These are phyloP conservation scores for Podospora comata DNA, from an alignment of 495 filamentous ascomycete genomes.

Conservation along the genomic window DNA sequence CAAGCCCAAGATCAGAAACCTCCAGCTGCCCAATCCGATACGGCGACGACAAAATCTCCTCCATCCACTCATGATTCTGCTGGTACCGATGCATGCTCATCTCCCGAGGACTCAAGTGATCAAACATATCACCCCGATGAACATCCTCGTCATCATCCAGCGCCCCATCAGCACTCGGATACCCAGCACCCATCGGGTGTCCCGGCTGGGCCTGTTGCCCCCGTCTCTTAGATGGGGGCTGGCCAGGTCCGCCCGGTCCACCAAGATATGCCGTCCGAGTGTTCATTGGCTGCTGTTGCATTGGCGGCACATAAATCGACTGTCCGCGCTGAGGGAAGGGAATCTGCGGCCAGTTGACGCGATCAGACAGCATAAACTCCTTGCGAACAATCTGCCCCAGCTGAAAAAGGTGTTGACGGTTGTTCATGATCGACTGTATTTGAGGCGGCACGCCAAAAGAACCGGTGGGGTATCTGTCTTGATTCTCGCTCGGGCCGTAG, in stretches of 20 bases:
- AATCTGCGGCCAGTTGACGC: slow-evolving; percentile 83
- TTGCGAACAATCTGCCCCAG: slow-evolving; percentile 82
- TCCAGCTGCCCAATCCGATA: slow-evolving; percentile 78
- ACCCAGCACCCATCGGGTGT: slow-evolving; percentile 19
- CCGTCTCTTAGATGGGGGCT: slow-evolving; percentile 47
- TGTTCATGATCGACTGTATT: slow-evolving; percentile 57
- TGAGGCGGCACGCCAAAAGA: slow-evolving; percentile 58
- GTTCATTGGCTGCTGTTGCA: slow-evolving; percentile 41
- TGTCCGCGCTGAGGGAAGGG: slow-evolving; percentile 58
- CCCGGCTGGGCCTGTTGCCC: slow-evolving; percentile 11
- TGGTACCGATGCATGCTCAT: slow-evolving; percentile 79
- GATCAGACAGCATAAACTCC: slow-evolving; percentile 90
- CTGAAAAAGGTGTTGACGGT: slow-evolving; percentile 66
- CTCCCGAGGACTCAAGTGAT: slow-evolving; percentile 81
- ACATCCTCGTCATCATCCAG: slow-evolving; percentile 89
- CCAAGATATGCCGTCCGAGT: slow-evolving; percentile 52
- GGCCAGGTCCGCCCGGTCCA: background rate
- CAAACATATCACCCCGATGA: slow-evolving; percentile 78
- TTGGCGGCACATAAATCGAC: slow-evolving; percentile 38
- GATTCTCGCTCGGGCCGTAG: slow-evolving; percentile 70
- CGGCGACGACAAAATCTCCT: slow-evolving; percentile 87
- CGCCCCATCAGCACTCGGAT: slow-evolving; percentile 46
- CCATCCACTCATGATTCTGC: slow-evolving; percentile 99
- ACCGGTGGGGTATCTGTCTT: slow-evolving; percentile 64
- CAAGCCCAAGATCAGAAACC: slow-evolving; percentile 83